phyloP scores from a whole-genome alignment of 441 rosid genomes.

The Populus hybrid region DNA sequence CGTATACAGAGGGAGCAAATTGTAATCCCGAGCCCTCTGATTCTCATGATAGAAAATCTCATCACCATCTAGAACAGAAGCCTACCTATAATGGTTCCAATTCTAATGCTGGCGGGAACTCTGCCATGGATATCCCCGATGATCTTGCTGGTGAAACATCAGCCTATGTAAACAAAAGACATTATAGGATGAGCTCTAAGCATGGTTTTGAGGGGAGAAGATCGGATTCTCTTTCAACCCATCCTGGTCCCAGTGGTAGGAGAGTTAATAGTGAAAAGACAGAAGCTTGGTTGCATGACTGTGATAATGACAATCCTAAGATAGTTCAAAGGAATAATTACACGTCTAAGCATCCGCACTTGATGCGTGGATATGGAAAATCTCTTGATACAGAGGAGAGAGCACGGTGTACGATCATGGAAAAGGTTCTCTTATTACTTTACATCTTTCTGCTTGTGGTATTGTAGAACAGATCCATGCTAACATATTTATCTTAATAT shows the following conservation, averaged over 20 bases:
- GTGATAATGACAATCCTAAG: constrained; percentile 25
- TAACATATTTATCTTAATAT: constrained; percentile 12
- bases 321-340: constrained; percentile 37
- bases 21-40: constrained; percentile 37
- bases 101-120: constrained; percentile 34
- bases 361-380: constrained; percentile 31
- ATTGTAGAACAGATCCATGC: neutral
- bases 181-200: constrained; percentile 37
- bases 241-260: constrained; percentile 28
- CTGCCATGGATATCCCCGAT: constrained; percentile 37
- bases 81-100: constrained; percentile 34
- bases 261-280: constrained; percentile 28
- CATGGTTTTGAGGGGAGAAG: constrained; percentile 42
- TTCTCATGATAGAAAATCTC: constrained; percentile 37
- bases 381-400: constrained; percentile 43
- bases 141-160: constrained; percentile 41
- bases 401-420: constrained; percentile 36
- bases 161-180: constrained; percentile 34
- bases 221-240: constrained; percentile 35
- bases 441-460: neutral
- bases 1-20: constrained; percentile 38
- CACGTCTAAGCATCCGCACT: constrained; percentile 39
- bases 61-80: constrained; percentile 38
- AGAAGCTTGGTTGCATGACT: constrained; percentile 30
- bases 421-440: constrained; percentile 34